A percentile compares a stretch with the other conserved stretches of the same genome.
Conservation (phyloP, 495 filamentous ascomycete species). For the Stereocaulon alpinum region DNA sequence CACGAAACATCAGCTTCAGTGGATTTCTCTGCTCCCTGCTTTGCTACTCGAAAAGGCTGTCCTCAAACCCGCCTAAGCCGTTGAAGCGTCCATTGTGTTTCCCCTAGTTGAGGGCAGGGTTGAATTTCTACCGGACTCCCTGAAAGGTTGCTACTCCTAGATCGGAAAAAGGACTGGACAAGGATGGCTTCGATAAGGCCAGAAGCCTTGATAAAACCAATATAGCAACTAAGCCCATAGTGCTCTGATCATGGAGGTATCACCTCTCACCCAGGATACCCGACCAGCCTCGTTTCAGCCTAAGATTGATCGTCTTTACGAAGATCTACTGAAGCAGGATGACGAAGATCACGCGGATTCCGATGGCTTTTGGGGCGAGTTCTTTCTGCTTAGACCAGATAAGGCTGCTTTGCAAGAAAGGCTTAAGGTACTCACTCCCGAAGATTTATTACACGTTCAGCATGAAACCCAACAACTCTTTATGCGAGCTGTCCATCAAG, state of each 20-base stretch:
- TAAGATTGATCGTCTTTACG: constrained; percentile 86
- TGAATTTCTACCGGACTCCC: not conserved
- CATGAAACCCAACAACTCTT: constrained; percentile 71
- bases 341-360: constrained; percentile 56
- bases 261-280: constrained; percentile 86
- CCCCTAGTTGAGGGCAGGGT: too few species aligned
- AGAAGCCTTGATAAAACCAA: not conserved
- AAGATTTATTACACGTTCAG: constrained; percentile 59
- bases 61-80: too few species aligned
- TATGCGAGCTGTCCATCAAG: constrained; percentile 53
- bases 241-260: constrained; percentile 60
- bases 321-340: constrained; percentile 65
- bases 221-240: constrained; percentile 18
- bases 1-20: too few species aligned
- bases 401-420: constrained; percentile 51
- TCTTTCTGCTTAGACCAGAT: constrained; percentile 82
- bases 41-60: too few species aligned
- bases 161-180: not conserved
- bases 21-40: too few species aligned
- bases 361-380: constrained; percentile 93
- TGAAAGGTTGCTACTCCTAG: not conserved
- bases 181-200: not conserved
- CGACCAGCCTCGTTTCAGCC: constrained; percentile 85
- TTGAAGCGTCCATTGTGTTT: too few species aligned
- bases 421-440: constrained; percentile 55